Percentiles rank a stretch among this genome's conserved stretches.
These are phyloP conservation scores for Meredithiella fracta DNA, from an alignment of 2,329 filamentous ascomycete genomes.

Conservation along the genomic window DNA sequence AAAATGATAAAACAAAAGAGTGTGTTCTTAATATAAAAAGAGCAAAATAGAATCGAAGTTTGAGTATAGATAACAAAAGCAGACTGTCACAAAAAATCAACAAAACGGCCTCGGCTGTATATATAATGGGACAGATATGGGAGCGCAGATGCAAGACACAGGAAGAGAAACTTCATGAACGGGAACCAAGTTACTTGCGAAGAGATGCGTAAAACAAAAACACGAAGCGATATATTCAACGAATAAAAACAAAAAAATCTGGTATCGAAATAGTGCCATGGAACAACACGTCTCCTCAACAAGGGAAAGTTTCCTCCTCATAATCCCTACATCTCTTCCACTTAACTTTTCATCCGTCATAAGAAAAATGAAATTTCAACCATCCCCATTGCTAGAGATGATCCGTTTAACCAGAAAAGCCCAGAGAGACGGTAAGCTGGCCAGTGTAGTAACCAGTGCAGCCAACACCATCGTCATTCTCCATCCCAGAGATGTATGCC, in stretches of 20 bases:
- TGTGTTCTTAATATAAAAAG: not conserved
- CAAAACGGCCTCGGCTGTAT: not conserved
- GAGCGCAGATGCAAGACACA: not conserved
- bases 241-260: slow-evolving; percentile 10
- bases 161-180: not conserved
- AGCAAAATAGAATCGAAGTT: not conserved
- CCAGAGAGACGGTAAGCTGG: slow-evolving; percentile 21
- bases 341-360: slow-evolving; percentile 1
- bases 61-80: not conserved
- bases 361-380: not conserved
- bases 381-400: not conserved
- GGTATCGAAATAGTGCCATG: slow-evolving; percentile 11
- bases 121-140: not conserved
- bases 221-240: slow-evolving; percentile 13
- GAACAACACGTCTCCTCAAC: slow-evolving; percentile 3
- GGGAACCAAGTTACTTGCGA: not conserved
- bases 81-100: not conserved
- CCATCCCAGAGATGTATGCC: slow-evolving; percentile 24
- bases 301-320: not conserved
- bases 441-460: slow-evolving; percentile 23
- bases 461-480: slow-evolving; percentile 25
- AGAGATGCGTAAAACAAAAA: slow-evolving; percentile 2
- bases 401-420: slow-evolving; percentile 17
- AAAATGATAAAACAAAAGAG: not conserved
- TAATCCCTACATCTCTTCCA: not conserved